phyloP scores from a whole-genome alignment of 2,329 filamentous ascomycete genomes.

The Penicillium sp. region DNA sequence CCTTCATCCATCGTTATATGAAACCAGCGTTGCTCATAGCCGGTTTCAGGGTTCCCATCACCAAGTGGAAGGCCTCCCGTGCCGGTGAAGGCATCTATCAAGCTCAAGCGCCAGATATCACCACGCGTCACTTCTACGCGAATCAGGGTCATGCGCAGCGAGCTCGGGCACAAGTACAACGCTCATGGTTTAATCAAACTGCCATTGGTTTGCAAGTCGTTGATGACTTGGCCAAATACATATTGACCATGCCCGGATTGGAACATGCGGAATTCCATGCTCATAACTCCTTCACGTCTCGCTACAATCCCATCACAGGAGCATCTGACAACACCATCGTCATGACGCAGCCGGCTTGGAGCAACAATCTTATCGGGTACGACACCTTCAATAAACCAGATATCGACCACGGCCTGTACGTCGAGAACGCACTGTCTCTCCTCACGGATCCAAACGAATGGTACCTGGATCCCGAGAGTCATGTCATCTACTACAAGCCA shows the following conservation, averaged over 20 bases:
- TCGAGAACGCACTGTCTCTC: background rate
- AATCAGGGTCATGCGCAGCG: background rate
- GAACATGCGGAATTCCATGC: slow-evolving; percentile 1
- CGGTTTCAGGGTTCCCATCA: background rate
- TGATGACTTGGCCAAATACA: background rate
- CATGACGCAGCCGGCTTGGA: background rate
- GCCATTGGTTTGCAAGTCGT: background rate
- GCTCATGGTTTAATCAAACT: background rate
- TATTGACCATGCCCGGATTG: background rate
- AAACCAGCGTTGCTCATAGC: background rate
- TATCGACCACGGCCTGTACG: background rate
- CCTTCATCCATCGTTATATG: background rate
- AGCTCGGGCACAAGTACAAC: background rate
- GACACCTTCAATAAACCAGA: background rate
- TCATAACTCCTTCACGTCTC: background rate
- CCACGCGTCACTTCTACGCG: background rate
- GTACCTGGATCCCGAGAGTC: background rate
- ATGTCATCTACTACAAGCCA: background rate
- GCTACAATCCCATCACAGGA: background rate
- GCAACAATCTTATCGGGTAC: background rate
- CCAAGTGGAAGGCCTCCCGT: background rate
- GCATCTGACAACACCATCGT: background rate
- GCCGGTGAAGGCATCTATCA: background rate
- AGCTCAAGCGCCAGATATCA: background rate
- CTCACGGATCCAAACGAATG: background rate